A percentile compares a stretch with the other conserved stretches of the same genome.
phyloP scores from a whole-genome alignment of 805 yeast species.

The Cyberlindnera petersonii region DNA sequence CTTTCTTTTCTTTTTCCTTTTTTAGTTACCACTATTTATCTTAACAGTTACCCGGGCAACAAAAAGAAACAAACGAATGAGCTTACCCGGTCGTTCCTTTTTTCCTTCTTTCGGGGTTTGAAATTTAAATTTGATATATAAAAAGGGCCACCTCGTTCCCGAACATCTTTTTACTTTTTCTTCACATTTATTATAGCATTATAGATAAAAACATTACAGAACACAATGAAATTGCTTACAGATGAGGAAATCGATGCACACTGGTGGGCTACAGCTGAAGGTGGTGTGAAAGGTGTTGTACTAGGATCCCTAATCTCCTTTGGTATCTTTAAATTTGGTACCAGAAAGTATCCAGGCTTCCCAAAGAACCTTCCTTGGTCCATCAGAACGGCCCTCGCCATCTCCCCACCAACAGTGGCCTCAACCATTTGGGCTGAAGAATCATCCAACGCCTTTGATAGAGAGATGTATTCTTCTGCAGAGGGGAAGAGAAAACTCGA shows the following conservation, averaged over 20 bases:
- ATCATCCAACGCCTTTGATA: conserved; percentile 65
- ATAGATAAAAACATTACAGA: neutral
- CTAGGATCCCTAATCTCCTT: conserved; percentile 56
- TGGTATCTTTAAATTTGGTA: conserved; percentile 50
- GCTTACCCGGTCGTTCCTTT: too few relatives aligned
- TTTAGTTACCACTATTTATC: too few relatives aligned
- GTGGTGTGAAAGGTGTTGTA: conserved; percentile 58
- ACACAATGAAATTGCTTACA: conserved; percentile 61
- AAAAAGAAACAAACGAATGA: too few relatives aligned
- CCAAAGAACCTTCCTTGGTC: conserved; percentile 46
- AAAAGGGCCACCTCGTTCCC: too few relatives aligned
- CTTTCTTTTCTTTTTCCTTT: too few relatives aligned
- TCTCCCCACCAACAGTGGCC: conserved; percentile 61
- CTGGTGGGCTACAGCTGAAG: conserved; percentile 50
- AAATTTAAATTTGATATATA: too few relatives aligned
- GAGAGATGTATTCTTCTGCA: conserved; percentile 50
- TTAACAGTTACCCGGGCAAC: too few relatives aligned
- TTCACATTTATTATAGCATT: neutral
- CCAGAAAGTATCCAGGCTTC: conserved; percentile 43
- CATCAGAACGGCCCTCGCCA: conserved; percentile 59
- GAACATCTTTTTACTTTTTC: too few relatives aligned
- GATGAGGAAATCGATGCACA: conserved; percentile 68
- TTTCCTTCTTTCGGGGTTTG: too few relatives aligned
- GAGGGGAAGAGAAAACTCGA: conserved; percentile 38
- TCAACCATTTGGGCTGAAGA: conserved; percentile 67